Percentiles rank a stretch among this genome's conserved stretches.
Conservation (phyloP, 208 protist genomes). For the Leishmania aethiopica region DNA sequence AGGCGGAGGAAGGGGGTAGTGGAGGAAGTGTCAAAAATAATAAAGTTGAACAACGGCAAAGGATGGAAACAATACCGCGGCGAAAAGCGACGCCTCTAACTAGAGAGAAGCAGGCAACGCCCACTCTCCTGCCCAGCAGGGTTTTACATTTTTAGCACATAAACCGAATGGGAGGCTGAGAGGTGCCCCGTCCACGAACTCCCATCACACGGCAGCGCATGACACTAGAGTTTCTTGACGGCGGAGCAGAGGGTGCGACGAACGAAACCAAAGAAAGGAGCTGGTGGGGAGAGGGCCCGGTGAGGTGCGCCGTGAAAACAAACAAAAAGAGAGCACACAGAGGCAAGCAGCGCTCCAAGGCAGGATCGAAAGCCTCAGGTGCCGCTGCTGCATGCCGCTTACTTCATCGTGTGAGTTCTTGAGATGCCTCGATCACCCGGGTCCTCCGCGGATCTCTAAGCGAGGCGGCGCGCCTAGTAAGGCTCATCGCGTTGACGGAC, state of each 20-base stretch:
- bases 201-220: neutral
- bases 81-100: neutral
- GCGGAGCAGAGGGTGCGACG: neutral
- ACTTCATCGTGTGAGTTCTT: neutral
- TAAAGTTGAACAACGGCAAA: neutral
- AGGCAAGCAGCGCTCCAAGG: neutral
- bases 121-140: neutral
- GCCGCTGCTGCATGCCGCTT: neutral
- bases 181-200: neutral
- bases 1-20: neutral
- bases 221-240: neutral
- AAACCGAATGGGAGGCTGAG: neutral
- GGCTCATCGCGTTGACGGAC: neutral
- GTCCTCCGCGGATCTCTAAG: neutral
- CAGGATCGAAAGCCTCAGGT: neutral
- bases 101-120: neutral
- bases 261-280: neutral
- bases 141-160: neutral
- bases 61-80: neutral
- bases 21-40: neutral
- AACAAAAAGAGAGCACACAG: no score
- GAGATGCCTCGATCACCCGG: neutral
- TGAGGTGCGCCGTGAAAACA: constrained; percentile 1
- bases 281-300: neutral
- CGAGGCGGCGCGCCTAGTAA: neutral